Evolutionary conservation across 2,329 filamentous ascomycete genomes (phyloP).

Genomic region (Didymella keratinophila): DNA sequence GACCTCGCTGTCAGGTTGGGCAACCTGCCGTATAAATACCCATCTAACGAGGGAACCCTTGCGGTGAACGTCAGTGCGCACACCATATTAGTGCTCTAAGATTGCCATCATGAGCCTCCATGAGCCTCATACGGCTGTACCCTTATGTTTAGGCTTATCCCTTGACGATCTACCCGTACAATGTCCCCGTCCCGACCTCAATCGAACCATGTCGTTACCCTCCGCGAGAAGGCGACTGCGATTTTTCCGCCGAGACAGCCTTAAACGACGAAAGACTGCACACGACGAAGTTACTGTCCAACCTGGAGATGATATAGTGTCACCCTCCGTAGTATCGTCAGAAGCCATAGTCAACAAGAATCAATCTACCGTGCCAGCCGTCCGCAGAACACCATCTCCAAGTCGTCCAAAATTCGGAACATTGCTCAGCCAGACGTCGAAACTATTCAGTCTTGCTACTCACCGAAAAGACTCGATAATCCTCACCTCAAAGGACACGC

Average conservation of each 20-base stretch:
- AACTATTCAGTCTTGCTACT: slow-evolving; percentile 3
- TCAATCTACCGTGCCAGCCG: neutral
- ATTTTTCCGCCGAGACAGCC: neutral
- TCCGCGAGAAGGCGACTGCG: neutral
- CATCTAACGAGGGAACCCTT: neutral
- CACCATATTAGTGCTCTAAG: neutral
- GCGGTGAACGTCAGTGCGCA: neutral
- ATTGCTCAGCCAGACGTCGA: slow-evolving; percentile 6
- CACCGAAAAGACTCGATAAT: slow-evolving; percentile 7
- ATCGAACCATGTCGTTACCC: slow-evolving; percentile 4
- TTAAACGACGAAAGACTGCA: slow-evolving; percentile 1
- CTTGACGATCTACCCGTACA: slow-evolving; percentile 1
- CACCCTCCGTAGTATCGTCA: neutral
- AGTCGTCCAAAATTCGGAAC: neutral
- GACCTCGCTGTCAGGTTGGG: slow-evolving; percentile 3
- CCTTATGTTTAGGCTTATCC: neutral
- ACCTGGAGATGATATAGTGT: neutral
- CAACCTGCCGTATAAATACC: slow-evolving; percentile 12
- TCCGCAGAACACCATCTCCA: neutral
- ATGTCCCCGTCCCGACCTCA: neutral
- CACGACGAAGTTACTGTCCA: neutral
- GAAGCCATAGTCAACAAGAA: neutral
- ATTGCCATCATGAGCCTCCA: neutral
- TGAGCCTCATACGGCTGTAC: neutral
- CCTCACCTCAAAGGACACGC: neutral